phyloP scores from a whole-genome alignment of 129 eudicot genomes.

The Logfia minima region DNA sequence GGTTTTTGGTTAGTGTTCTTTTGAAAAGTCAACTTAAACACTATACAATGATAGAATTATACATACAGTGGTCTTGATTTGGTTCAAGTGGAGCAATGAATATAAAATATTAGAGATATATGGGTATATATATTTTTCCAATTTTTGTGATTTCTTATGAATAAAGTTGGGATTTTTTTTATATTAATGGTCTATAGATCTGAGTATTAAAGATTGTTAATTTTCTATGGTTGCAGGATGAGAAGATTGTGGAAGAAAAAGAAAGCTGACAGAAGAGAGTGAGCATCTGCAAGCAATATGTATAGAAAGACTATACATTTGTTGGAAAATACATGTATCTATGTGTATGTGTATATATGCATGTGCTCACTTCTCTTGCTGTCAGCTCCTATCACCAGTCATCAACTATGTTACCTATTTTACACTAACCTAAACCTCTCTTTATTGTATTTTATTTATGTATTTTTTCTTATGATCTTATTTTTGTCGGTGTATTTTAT shows the following conservation, averaged over 20 bases:
- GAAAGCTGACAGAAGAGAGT: slow-evolving; percentile 56
- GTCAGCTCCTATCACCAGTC: slow-evolving; percentile 38
- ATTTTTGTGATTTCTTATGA: background rate
- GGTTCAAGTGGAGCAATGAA: slow-evolving; percentile 13
- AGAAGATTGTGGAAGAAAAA: background rate
- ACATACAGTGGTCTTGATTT: slow-evolving; percentile 14
- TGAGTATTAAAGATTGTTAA: slow-evolving; percentile 12
- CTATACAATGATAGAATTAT: background rate
- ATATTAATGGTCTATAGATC: slow-evolving; percentile 12
- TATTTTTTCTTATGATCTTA: background rate
- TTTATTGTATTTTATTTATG: slow-evolving; percentile 13
- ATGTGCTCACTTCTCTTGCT: slow-evolving; percentile 66
- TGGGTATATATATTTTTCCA: background rate
- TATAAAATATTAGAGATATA: background rate
- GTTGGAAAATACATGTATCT: slow-evolving; percentile 6
- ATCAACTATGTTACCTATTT: background rate
- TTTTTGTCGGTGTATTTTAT: slow-evolving; percentile 21
- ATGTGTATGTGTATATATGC: slow-evolving; percentile 17
- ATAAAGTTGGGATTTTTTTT: slow-evolving; percentile 3
- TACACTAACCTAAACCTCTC: background rate
- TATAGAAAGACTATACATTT: slow-evolving; percentile 37
- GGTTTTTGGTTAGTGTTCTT: too few relatives aligned
- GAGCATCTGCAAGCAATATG: slow-evolving; percentile 51
- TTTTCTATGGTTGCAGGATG: slow-evolving; percentile 9
- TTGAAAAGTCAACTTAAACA: slow-evolving; percentile 13